Evolutionary conservation across 2,329 filamentous ascomycete species (phyloP).

Genomic region (Cladosporium sp.): DNA sequence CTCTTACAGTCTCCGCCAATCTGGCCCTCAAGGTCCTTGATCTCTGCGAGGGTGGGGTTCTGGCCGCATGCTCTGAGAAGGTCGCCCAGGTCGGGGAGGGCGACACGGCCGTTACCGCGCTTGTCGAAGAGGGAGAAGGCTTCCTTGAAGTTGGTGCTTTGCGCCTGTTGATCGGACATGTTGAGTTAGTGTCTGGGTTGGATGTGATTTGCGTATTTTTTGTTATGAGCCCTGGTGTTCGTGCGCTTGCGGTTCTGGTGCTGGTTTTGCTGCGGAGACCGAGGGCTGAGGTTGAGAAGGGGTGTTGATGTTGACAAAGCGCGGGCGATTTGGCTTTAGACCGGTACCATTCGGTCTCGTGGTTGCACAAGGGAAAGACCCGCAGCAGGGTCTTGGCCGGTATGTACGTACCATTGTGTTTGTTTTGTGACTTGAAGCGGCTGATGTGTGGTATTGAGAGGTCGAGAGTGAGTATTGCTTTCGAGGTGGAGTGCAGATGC

Average conservation of each 20-base stretch:
- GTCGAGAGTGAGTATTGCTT: neutral
- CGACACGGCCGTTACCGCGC: conserved; percentile 90
- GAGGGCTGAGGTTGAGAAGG: neutral
- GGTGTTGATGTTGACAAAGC: conserved; percentile 10
- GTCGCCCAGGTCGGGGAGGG: conserved; percentile 82
- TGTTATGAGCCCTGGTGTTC: neutral
- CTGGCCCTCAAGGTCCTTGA: conserved; percentile 84
- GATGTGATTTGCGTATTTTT: neutral
- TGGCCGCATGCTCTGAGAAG: conserved; percentile 94
- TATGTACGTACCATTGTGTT: conserved; percentile 13
- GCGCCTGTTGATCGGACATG: conserved; percentile 50
- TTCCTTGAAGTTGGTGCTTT: conserved; percentile 99
- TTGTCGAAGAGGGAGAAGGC: conserved; percentile 99
- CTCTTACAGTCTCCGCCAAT: conserved; percentile 86
- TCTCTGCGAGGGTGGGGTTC: conserved; percentile 93
- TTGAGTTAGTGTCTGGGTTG: conserved; percentile 15
- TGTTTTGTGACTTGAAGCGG: neutral
- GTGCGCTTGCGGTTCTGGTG: neutral
- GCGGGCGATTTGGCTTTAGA: conserved; percentile 8
- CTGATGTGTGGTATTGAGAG: neutral
- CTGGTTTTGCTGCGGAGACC: neutral
- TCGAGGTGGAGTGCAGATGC: neutral
- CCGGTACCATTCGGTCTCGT: neutral
- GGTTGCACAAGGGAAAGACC: conserved; percentile 7
- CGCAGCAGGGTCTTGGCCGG: conserved; percentile 8